Evolutionary conservation across 2,329 filamentous ascomycete genomes (phyloP), one percentile per base, ranked within the genome.

Genomic region (Phialocephala subalpina): DNA sequence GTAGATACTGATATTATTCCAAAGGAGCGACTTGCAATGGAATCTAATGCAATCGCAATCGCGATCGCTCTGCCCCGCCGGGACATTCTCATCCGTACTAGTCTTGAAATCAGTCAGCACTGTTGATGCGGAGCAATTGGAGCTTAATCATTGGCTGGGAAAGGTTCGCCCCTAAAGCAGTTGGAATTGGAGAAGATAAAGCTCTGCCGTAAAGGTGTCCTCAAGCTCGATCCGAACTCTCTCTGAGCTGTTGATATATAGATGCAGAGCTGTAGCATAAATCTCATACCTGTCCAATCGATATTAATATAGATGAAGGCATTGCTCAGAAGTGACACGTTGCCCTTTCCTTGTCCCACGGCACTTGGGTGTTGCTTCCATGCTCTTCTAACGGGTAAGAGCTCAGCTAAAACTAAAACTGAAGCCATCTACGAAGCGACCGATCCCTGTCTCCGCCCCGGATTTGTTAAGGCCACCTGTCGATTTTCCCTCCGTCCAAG

Each of bases 381-480:
- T 27, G n/a, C 29, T 57, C 12, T 57, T 57, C 55, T 22, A 57
- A 22, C 55, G 29, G 55, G 18, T 57, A 35, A 42, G 11, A 61
- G 49, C 49, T 25, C 58, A 58, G 25, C 64, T 60, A 58, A 57
- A 63, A 33, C 29, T 33, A n/a, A n/a, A n/a, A n/a, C 40, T 36
- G 53, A 63, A 58, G 60, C 60, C 42, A 59, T 59, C 27, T 40
- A n/a, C 36, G 40, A 42, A 42, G 40, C 40, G 18, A 33, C 45
- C 22, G 29, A 36, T 25, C 42, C 45, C 33, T 57, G 29, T 40
- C 52, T 52, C 18, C 52, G 36, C 47, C 62, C 62, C 42, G 56
- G 56, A 64, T 59, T 59, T 61, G 40, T 61, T 52, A 61, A 64
- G 64, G 60, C 62, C 64, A 67, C 60, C 58, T 66, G 64, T 63